phyloP scores from a whole-genome alignment of 768 basidiomycete genomes.

The Tulasnella sp. region DNA sequence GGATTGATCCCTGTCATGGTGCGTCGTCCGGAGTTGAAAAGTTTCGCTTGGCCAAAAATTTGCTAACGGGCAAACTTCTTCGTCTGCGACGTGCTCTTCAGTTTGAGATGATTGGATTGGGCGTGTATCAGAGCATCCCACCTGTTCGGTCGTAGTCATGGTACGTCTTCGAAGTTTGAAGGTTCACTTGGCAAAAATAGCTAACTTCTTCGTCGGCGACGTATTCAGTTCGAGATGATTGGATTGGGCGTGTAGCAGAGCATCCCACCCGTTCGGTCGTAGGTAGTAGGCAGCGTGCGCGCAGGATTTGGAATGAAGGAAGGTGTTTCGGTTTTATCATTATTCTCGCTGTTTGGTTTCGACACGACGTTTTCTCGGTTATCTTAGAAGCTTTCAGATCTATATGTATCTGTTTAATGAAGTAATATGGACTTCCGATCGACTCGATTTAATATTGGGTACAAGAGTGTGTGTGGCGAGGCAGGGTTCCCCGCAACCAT shows the following conservation, averaged over 20 bases:
- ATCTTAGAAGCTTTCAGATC: neutral
- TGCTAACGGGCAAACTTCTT: too few species aligned
- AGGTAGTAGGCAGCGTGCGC: too few species aligned
- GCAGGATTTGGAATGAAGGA: neutral
- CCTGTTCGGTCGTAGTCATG: neutral
- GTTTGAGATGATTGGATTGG: constrained; percentile 21
- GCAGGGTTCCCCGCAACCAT: too few species aligned
- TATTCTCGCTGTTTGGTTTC: neutral
- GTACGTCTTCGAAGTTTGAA: too few species aligned
- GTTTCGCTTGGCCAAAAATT: neutral
- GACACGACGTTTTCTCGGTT: too few species aligned
- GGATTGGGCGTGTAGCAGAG: constrained; percentile 17
- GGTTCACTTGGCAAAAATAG: too few species aligned
- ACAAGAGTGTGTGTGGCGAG: neutral
- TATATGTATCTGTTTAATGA: neutral
- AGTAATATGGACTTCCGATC: too few species aligned
- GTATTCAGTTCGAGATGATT: constrained; percentile 14
- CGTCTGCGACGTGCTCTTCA: neutral
- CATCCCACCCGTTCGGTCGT: neutral
- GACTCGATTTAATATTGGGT: neutral
- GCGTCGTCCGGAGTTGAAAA: neutral
- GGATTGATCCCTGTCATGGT: constrained; percentile 52
- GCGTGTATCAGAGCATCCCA: constrained; percentile 1
- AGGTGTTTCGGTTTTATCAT: neutral
- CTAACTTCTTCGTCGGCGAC: too few species aligned